These are phyloP conservation scores for Taiwanofungus camphoratus DNA, from an alignment of 1,284 basidiomycete species.

Conservation along the genomic window DNA sequence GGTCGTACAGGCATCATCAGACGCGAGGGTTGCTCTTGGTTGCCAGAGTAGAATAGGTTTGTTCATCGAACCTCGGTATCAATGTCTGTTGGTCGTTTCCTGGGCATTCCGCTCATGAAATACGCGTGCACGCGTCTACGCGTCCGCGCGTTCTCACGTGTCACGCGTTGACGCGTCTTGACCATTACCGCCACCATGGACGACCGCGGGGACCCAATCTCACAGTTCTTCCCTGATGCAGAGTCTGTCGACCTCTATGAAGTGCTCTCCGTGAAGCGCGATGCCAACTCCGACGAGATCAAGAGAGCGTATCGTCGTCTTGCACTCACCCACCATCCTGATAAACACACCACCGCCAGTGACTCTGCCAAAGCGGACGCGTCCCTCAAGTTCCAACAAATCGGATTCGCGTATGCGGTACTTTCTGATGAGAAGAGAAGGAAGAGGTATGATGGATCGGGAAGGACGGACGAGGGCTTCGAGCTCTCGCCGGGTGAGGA, in stretches of 20 bases:
- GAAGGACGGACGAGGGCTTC: slow-evolving; percentile 77
- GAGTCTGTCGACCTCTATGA: slow-evolving; percentile 72
- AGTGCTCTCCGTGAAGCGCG: slow-evolving; percentile 52
- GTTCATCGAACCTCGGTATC: no score
- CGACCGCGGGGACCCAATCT: slow-evolving; percentile 63
- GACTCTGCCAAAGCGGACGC: slow-evolving; percentile 60
- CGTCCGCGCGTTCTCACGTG: no score
- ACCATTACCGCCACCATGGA: slow-evolving; percentile 21
- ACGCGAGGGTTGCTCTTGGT: slow-evolving; percentile 14
- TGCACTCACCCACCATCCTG: slow-evolving; percentile 82
- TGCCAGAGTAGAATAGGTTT: slow-evolving; percentile 27
- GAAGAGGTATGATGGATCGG: slow-evolving; percentile 77
- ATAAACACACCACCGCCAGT: slow-evolving; percentile 70
- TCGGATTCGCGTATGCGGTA: slow-evolving; percentile 88
- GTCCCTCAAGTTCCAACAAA: slow-evolving; percentile 76
- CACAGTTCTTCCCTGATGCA: slow-evolving; percentile 71
- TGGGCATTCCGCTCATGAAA: no score
- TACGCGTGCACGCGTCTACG: no score
- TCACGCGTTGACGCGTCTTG: slow-evolving; percentile 19
- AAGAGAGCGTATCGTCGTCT: slow-evolving; percentile 81
- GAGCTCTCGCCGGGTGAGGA: slow-evolving; percentile 70
- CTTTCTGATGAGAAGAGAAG: slow-evolving; percentile 74
- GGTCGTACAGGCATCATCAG: slow-evolving; percentile 34
- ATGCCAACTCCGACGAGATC: slow-evolving; percentile 61
- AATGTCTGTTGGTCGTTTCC: no score